A percentile compares a stretch with the other conserved stretches of the same genome.
Evolutionary conservation across 2,329 filamentous ascomycete species (phyloP).

Genomic region (Apiospora koreana): DNA sequence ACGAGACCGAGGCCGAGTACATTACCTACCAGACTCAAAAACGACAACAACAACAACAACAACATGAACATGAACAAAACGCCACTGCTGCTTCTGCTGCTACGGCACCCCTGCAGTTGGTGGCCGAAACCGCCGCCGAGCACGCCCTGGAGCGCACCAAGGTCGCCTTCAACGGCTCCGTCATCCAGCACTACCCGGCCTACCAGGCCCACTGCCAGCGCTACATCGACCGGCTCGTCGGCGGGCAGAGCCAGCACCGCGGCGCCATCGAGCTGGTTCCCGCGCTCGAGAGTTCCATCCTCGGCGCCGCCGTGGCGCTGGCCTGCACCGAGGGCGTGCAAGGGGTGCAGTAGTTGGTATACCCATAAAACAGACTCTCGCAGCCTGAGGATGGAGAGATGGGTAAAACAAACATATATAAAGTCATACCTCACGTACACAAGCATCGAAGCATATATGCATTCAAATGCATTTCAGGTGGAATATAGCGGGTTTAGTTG

Average conservation of each 20-base stretch:
- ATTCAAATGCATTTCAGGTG: not conserved
- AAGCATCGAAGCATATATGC: slow-evolving; percentile 16
- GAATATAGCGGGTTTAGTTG: not conserved
- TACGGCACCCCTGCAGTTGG: slow-evolving; percentile 30
- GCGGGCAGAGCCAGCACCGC: slow-evolving; percentile 35
- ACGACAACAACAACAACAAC: not conserved
- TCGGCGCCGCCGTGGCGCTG: slow-evolving; percentile 73
- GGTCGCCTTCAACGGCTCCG: slow-evolving; percentile 78
- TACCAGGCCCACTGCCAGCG: slow-evolving; percentile 65
- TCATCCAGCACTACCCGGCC: slow-evolving; percentile 75
- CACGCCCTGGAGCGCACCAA: slow-evolving; percentile 48
- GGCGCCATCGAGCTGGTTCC: slow-evolving; percentile 62
- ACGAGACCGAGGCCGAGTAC: slow-evolving; percentile 45
- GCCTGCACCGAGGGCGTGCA: slow-evolving; percentile 38
- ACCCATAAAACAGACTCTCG: no score
- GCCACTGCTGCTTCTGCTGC: slow-evolving; percentile 26
- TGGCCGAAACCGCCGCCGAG: slow-evolving; percentile 52
- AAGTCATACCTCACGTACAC: not conserved
- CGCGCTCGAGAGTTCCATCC: slow-evolving; percentile 72
- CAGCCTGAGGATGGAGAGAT: not conserved
- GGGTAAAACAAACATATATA: not conserved
- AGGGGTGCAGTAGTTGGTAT: not conserved
- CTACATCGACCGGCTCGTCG: slow-evolving; percentile 62
- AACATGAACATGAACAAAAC: no score
- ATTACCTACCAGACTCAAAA: slow-evolving; percentile 15